These are phyloP conservation scores for Trypanosoma avium DNA, from an alignment of 208 protist species.

Conservation along the genomic window DNA sequence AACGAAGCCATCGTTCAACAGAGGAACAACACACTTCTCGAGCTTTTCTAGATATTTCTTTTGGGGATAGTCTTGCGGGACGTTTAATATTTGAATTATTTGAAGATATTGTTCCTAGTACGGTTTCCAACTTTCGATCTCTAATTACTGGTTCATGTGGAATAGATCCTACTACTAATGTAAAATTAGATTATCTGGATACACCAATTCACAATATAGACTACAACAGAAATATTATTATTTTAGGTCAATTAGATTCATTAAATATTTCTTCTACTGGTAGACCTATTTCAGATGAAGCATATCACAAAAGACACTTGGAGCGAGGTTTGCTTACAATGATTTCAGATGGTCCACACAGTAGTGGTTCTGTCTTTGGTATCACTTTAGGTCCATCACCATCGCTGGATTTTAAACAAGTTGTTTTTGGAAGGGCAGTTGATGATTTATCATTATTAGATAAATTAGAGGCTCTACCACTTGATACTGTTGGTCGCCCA, in stretches of 20 bases:
- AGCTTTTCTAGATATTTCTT: slow-evolving; percentile 83
- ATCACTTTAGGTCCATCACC: slow-evolving; percentile 72
- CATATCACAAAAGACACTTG: slow-evolving; percentile 86
- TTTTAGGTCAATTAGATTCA: slow-evolving; percentile 50
- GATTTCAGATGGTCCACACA: slow-evolving; percentile 73
- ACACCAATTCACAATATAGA: slow-evolving; percentile 62
- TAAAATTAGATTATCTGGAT: slow-evolving; percentile 79
- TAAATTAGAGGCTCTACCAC: slow-evolving; percentile 66
- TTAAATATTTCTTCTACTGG: slow-evolving; percentile 29
- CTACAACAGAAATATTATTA: slow-evolving; percentile 44
- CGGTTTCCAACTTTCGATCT: slow-evolving; percentile 87
- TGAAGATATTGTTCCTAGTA: slow-evolving; percentile 76
- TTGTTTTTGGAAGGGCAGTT: slow-evolving; percentile 94
- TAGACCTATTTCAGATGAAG: slow-evolving; percentile 73
- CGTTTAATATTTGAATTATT: slow-evolving; percentile 91
- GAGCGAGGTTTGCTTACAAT: slow-evolving; percentile 87
- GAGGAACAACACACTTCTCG: slow-evolving; percentile 68
- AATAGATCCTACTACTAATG: slow-evolving; percentile 45
- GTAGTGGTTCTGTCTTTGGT: slow-evolving; percentile 68
- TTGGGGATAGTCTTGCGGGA: slow-evolving; percentile 67
- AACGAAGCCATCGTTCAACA: slow-evolving; percentile 68
- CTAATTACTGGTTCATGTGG: slow-evolving; percentile 79
- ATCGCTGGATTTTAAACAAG: slow-evolving; percentile 91
- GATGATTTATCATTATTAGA: slow-evolving; percentile 73
- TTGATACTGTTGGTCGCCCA: slow-evolving; percentile 58